Percentiles rank a stretch among this genome's conserved stretches.
Conservation (phyloP, 1,139 yeast species). For the Sugiyamaella neomexicana region DNA sequence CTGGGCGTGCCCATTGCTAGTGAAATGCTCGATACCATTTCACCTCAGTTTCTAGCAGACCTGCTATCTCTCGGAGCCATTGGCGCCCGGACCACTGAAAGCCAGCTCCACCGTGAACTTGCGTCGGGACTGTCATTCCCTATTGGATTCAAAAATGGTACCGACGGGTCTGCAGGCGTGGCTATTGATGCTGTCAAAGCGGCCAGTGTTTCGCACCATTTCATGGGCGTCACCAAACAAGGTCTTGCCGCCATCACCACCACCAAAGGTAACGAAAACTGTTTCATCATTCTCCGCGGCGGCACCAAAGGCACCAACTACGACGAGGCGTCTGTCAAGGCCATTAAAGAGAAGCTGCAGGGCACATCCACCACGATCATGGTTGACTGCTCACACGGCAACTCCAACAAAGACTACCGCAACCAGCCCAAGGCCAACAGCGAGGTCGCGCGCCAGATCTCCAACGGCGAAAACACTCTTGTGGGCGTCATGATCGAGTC, state of each 20-base stretch:
- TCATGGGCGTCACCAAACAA: constrained; percentile 94
- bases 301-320: constrained; percentile 93
- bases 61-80: constrained; percentile 93
- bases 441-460: constrained; percentile 77
- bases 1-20: constrained; percentile 83
- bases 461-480: constrained; percentile 73
- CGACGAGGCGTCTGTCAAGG: constrained; percentile 74
- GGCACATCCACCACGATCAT: constrained; percentile 50
- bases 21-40: constrained; percentile 96
- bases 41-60: constrained; percentile 96
- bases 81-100: constrained; percentile 98
- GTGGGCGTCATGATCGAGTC: constrained; percentile 97
- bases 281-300: constrained; percentile 81
- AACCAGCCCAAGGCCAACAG: constrained; percentile 89
- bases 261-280: constrained; percentile 87
- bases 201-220: constrained; percentile 89
- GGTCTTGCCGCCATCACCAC: constrained; percentile 96
- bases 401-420: constrained; percentile 88
- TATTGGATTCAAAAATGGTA: constrained; percentile 96
- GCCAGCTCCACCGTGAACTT: constrained; percentile 94
- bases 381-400: constrained; percentile 98
- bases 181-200: constrained; percentile 95
- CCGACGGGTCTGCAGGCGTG: constrained; percentile 91
- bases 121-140: constrained; percentile 98
- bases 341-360: constrained; percentile 65